phyloP scores from a whole-genome alignment of 1,284 basidiomycete species.

The Fomitopsis betulina region DNA sequence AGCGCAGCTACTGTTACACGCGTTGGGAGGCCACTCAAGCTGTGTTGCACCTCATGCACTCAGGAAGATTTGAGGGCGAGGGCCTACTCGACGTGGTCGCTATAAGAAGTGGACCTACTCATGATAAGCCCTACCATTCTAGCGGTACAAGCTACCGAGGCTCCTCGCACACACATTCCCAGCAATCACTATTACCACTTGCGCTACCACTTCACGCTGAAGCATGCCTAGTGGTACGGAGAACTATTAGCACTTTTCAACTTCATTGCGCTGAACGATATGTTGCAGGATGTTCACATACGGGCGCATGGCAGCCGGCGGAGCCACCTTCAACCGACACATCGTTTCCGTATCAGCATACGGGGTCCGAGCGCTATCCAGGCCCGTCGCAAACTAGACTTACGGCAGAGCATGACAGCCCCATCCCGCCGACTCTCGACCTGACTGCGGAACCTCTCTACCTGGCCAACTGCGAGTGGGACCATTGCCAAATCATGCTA shows the following conservation, averaged over 20 bases:
- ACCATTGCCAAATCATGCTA: constrained; percentile 1
- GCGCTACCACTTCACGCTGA: too few relatives aligned
- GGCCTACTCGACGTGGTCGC: not conserved
- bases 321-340: not conserved
- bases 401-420: not conserved
- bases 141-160: too few relatives aligned
- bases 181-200: too few relatives aligned
- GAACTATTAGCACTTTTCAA: too few relatives aligned
- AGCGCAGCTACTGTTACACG: not conserved
- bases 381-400: not conserved
- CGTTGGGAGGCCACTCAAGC: not conserved
- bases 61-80: not conserved
- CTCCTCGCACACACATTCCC: too few relatives aligned
- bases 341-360: too few relatives aligned
- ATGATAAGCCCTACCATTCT: too few relatives aligned
- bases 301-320: not conserved
- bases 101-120: not conserved
- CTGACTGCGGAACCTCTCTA: not conserved
- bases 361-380: too few relatives aligned
- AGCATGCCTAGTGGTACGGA: too few relatives aligned
- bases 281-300: not conserved
- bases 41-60: not conserved
- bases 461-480: not conserved
- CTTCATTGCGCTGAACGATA: not conserved
- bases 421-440: not conserved